Percentiles rank a stretch among this genome's conserved stretches.
These are phyloP conservation scores for Babesia caballi DNA, from an alignment of 169 alveolate species.

Conservation along the genomic window DNA sequence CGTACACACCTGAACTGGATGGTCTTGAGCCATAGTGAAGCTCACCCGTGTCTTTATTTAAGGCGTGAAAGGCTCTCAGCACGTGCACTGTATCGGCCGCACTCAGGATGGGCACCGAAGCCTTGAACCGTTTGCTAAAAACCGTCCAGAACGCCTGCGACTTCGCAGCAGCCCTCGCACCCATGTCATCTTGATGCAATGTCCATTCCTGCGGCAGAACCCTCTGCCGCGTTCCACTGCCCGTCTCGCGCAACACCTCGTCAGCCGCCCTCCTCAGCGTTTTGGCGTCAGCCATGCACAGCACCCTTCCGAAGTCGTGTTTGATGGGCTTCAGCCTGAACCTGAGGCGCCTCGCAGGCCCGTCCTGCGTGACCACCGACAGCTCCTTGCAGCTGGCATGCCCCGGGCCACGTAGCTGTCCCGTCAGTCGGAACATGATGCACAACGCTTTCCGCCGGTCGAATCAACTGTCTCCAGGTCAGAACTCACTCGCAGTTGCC, in stretches of 20 bases:
- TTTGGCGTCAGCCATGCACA: constrained; percentile 43
- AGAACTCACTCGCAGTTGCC: too few relatives aligned
- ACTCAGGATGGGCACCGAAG: constrained; percentile 21
- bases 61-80: constrained; percentile 37
- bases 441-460: too few relatives aligned
- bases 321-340: constrained; percentile 45
- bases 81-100: constrained; percentile 27
- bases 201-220: not conserved
- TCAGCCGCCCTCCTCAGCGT: constrained; percentile 35
- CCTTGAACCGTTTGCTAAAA: constrained; percentile 58
- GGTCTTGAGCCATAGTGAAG: not conserved
- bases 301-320: constrained; percentile 49
- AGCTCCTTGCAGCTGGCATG: constrained; percentile 50
- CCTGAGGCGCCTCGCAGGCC: constrained; percentile 41
- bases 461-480: too few relatives aligned
- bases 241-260: constrained; percentile 27
- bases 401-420: constrained; percentile 45
- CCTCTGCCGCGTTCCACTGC: not conserved
- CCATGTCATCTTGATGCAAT: not conserved
- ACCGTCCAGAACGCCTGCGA: constrained; percentile 61
- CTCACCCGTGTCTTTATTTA: constrained; percentile 54
- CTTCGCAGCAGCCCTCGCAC: not conserved
- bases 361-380: constrained; percentile 48
- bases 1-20: constrained; percentile 43
- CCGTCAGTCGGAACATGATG: constrained; percentile 17